These are phyloP conservation scores for Tranzscheliella williamsii DNA, from an alignment of 1,284 basidiomycete genomes.

Conservation along the genomic window DNA sequence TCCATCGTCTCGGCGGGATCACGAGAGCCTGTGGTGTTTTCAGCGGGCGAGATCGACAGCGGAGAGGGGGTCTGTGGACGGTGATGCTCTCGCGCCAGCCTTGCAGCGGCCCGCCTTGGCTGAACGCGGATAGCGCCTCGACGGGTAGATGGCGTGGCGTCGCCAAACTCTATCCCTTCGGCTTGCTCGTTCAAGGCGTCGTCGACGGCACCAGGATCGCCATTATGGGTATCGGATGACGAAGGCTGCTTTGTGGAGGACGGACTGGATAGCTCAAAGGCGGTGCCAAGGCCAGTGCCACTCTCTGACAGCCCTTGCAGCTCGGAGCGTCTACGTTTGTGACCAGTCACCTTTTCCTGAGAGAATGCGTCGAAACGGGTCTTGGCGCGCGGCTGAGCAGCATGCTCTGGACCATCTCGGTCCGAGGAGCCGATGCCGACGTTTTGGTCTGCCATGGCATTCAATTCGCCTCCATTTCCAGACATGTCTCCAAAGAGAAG, in stretches of 20 bases:
- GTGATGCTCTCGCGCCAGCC: constrained; percentile 20
- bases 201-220: constrained; percentile 1
- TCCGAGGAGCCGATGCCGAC: no score
- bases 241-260: neutral
- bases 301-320: constrained; percentile 2
- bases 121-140: neutral
- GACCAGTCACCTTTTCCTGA: constrained; percentile 10
- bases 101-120: neutral
- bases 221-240: constrained; percentile 2
- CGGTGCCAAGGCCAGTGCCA: constrained; percentile 10
- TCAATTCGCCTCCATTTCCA: no score
- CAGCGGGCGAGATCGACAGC: constrained; percentile 22
- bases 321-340: constrained; percentile 16
- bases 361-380: no score
- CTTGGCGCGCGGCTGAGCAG: no score
- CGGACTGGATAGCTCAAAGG: constrained; percentile 16
- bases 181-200: neutral
- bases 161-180: no score
- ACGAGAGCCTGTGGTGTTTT: neutral
- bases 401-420: no score
- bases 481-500: neutral
- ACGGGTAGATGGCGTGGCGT: no score
- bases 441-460: no score
- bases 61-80: constrained; percentile 28
- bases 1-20: constrained; percentile 1